A percentile compares a stretch with the other conserved stretches of the same genome.
Evolutionary conservation across 208 protist species (phyloP).

Genomic region (Balamuthia mandrillaris): DNA sequence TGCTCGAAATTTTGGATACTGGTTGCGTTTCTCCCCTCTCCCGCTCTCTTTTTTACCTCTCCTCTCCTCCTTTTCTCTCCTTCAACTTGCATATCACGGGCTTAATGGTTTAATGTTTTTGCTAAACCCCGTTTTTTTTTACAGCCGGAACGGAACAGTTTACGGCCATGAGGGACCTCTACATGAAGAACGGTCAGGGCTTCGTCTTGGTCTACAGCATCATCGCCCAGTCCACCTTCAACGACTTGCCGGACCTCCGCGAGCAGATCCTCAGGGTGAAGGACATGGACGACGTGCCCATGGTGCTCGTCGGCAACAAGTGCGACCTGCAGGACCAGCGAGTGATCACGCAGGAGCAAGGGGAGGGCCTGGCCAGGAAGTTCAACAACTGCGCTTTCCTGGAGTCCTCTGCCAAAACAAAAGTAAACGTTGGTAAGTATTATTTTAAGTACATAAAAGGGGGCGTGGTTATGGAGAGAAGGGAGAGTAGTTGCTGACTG

Average conservation of each 20-base stretch:
- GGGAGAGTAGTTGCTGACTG: no score
- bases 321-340: constrained; percentile 66
- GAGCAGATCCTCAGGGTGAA: constrained; percentile 79
- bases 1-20: constrained; percentile 65
- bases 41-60: no score
- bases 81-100: no score
- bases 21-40: no score
- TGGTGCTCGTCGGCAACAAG: constrained; percentile 76
- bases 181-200: constrained; percentile 69
- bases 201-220: constrained; percentile 72
- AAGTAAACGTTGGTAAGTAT: constrained; percentile 72
- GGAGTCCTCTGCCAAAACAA: constrained; percentile 67
- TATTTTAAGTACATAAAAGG: no score
- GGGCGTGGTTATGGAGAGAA: no score
- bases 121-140: no score
- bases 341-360: constrained; percentile 61
- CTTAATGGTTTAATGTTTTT: no score
- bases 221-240: constrained; percentile 61
- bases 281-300: constrained; percentile 61
- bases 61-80: no score
- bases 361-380: constrained; percentile 62
- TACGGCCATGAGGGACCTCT: constrained; percentile 65
- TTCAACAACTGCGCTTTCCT: constrained; percentile 52
- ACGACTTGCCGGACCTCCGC: constrained; percentile 71
- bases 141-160: constrained; percentile 47